Evolutionary conservation across 2,329 filamentous ascomycete species (phyloP).

Genomic region (Penicillium sp.): DNA sequence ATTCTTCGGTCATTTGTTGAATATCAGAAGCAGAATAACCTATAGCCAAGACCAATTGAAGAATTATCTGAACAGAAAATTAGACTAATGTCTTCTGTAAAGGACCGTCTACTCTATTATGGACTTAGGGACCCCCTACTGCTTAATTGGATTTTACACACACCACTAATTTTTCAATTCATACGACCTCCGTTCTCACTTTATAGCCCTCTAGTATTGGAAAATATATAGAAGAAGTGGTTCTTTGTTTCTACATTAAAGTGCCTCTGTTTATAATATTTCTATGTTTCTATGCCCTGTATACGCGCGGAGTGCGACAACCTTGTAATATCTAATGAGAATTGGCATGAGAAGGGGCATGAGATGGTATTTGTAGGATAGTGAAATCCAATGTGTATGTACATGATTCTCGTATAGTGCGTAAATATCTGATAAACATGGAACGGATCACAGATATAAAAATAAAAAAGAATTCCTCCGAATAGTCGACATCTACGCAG

Average conservation of each 20-base stretch:
- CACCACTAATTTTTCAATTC: no score
- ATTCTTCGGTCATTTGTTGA: no score
- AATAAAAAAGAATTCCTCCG: constrained; percentile 2
- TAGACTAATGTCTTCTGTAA: not conserved
- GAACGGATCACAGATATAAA: constrained; percentile 3
- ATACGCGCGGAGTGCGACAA: not conserved
- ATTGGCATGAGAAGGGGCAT: not conserved
- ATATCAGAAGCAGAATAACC: no score
- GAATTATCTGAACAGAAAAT: not conserved
- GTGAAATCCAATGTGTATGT: constrained; percentile 10
- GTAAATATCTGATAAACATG: constrained; percentile 5
- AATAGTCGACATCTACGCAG: constrained; percentile 5
- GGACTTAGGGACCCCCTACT: not conserved
- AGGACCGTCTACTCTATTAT: not conserved
- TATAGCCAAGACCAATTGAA: no score
- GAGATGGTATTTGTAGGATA: not conserved
- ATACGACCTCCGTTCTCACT: no score
- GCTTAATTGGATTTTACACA: not conserved
- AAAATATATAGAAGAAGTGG: no score
- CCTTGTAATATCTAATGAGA: no score
- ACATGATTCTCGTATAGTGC: constrained; percentile 15
- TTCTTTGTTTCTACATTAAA: no score
- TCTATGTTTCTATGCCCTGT: not conserved
- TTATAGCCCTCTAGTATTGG: no score
- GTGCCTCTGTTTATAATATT: no score